Evolutionary conservation across 352 stramenopile species (phyloP).

Genomic region (Pythium rishiriense): DNA sequence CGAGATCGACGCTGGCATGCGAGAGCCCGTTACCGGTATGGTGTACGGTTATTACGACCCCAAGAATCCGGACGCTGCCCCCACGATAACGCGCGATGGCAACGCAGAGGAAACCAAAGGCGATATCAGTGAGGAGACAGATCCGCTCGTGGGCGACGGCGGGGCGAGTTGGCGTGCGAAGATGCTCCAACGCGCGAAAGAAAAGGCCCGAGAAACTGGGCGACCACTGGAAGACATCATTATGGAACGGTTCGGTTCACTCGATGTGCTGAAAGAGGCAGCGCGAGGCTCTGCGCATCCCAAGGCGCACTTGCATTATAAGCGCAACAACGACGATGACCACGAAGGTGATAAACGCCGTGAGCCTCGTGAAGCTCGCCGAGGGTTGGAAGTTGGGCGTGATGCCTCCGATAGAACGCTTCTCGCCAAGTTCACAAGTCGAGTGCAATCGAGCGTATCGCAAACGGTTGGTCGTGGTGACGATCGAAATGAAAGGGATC

Average conservation of each 20-base stretch:
- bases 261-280: conserved; percentile 56
- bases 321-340: conserved; percentile 38
- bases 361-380: neutral
- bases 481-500: no score
- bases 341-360: conserved; percentile 16
- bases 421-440: conserved; percentile 58
- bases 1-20: conserved; percentile 72
- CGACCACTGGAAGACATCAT: conserved; percentile 64
- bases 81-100: conserved; percentile 25
- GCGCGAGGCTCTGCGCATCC: conserved; percentile 44
- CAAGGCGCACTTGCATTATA: conserved; percentile 74
- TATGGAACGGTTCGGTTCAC: conserved; percentile 50
- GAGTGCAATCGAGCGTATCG: conserved; percentile 56
- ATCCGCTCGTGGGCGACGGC: conserved; percentile 62
- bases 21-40: conserved; percentile 78
- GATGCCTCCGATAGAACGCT: conserved; percentile 64
- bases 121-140: conserved; percentile 12
- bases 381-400: conserved; percentile 41
- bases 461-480: conserved; percentile 30
- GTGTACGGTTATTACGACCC: conserved; percentile 81
- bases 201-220: conserved; percentile 55
- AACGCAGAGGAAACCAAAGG: conserved; percentile 19
- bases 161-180: conserved; percentile 83
- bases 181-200: conserved; percentile 75
- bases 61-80: conserved; percentile 57